Percentiles rank a stretch among this genome's conserved stretches.
Evolutionary conservation across 2,329 filamentous ascomycete genomes (phyloP).

Genomic region (Mycogone perniciosa): DNA sequence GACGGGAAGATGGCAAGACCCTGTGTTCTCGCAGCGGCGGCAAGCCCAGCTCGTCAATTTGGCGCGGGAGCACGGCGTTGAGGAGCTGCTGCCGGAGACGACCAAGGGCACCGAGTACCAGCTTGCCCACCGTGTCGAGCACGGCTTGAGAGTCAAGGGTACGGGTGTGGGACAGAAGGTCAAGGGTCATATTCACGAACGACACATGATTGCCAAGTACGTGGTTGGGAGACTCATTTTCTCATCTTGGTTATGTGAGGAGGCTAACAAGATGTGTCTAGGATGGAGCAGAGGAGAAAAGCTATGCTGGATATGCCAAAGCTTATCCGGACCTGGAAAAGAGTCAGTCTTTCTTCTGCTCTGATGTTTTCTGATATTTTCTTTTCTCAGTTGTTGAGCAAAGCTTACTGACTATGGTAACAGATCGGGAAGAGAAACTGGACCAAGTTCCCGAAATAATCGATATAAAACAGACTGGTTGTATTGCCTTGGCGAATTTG

Average conservation of each 20-base stretch:
- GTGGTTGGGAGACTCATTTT: constrained; percentile 23
- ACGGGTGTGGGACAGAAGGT: constrained; percentile 88
- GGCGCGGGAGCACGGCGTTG: constrained; percentile 69
- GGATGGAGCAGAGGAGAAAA: constrained; percentile 80
- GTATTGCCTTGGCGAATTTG: constrained; percentile 12
- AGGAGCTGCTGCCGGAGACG: constrained; percentile 71
- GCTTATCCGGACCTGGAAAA: constrained; percentile 88
- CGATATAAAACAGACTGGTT: not conserved
- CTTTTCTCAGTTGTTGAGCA: not conserved
- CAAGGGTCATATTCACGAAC: constrained; percentile 93
- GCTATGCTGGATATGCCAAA: constrained; percentile 94
- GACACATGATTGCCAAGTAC: constrained; percentile 69
- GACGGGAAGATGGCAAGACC: constrained; percentile 78
- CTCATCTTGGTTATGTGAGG: not conserved
- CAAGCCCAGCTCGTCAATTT: constrained; percentile 91
- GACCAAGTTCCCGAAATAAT: constrained; percentile 53
- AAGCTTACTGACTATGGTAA: constrained; percentile 27
- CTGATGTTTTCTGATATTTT: not conserved
- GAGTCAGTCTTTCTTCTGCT: constrained; percentile 51
- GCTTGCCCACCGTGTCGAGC: constrained; percentile 66
- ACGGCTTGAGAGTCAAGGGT: constrained; percentile 79
- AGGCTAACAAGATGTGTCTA: constrained; percentile 27
- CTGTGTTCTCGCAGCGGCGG: constrained; percentile 73
- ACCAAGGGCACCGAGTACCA: constrained; percentile 68
- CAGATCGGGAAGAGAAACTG: constrained; percentile 51